Evolutionary conservation across 164 flowering plant genomes (phyloP).

Genomic region (Aristolochia californica): DNA sequence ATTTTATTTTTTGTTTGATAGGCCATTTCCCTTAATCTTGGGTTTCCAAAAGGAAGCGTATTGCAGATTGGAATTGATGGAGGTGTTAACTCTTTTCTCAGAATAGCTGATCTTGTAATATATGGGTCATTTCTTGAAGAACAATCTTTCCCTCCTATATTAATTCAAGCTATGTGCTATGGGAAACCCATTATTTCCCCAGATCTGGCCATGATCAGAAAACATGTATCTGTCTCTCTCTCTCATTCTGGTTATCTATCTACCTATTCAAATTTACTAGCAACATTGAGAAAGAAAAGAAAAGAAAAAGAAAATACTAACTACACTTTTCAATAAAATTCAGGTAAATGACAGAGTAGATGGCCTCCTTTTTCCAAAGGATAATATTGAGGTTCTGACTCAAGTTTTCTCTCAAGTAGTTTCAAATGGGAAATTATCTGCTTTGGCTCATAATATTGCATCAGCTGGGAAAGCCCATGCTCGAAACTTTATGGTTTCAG

Average conservation of each 20-base stretch:
- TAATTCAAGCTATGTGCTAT: conserved; percentile 71
- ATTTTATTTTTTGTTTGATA: conserved; percentile 13
- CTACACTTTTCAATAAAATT: conserved; percentile 22
- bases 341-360: conserved; percentile 86
- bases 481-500: conserved; percentile 60
- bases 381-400: conserved; percentile 40
- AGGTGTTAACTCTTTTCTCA: conserved; percentile 33
- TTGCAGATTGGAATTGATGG: conserved; percentile 41
- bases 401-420: conserved; percentile 39
- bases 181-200: conserved; percentile 87
- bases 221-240: conserved; percentile 48
- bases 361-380: conserved; percentile 83
- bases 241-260: conserved; percentile 1
- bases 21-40: conserved; percentile 61
- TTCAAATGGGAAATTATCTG: conserved; percentile 57
- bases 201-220: conserved; percentile 56
- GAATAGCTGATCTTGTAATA: conserved; percentile 57
- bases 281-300: neutral
- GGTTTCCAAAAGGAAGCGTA: conserved; percentile 56
- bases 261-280: neutral
- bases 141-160: conserved; percentile 72
- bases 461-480: conserved; percentile 53
- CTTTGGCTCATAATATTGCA: conserved; percentile 47
- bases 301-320: conserved; percentile 17
- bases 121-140: conserved; percentile 92